These are phyloP conservation scores for Fusarium nanum DNA, from an alignment of 2,329 filamentous ascomycete species.

Conservation along the genomic window DNA sequence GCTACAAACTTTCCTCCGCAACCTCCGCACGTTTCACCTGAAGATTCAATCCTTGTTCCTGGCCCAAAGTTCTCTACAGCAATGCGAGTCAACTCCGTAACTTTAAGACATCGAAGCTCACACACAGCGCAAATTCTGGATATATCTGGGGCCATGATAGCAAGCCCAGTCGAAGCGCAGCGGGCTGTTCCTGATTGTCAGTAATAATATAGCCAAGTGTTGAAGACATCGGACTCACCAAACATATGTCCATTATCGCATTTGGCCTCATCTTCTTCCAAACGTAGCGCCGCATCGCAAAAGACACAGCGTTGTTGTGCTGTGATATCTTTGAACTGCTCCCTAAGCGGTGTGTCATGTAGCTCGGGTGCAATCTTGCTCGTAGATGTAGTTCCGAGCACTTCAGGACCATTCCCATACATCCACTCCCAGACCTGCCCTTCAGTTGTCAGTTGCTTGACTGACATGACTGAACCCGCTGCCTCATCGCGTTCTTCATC, in stretches of 20 bases:
- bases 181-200: slow-evolving; percentile 53
- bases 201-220: not conserved
- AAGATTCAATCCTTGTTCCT: slow-evolving; percentile 47
- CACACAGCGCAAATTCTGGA: slow-evolving; percentile 68
- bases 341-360: slow-evolving; percentile 47
- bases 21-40: slow-evolving; percentile 53
- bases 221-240: slow-evolving; percentile 47
- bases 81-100: slow-evolving; percentile 55
- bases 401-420: slow-evolving; percentile 63
- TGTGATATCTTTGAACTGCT: slow-evolving; percentile 54
- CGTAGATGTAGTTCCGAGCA: slow-evolving; percentile 55
- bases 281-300: slow-evolving; percentile 54
- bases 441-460: slow-evolving; percentile 58
- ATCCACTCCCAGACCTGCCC: slow-evolving; percentile 68
- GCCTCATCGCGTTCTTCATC: slow-evolving; percentile 28
- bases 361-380: slow-evolving; percentile 29
- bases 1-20: slow-evolving; percentile 59
- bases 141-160: slow-evolving; percentile 65
- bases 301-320: slow-evolving; percentile 60
- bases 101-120: slow-evolving; percentile 61
- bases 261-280: slow-evolving; percentile 51
- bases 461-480: not conserved
- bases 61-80: slow-evolving; percentile 48
- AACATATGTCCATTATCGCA: slow-evolving; percentile 57
- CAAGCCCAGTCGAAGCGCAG: slow-evolving; percentile 65